Percentiles rank a stretch among this genome's conserved stretches.
phyloP scores from a whole-genome alignment of 371 early-diverging fungal species.

The Chytridium lagenaria region DNA sequence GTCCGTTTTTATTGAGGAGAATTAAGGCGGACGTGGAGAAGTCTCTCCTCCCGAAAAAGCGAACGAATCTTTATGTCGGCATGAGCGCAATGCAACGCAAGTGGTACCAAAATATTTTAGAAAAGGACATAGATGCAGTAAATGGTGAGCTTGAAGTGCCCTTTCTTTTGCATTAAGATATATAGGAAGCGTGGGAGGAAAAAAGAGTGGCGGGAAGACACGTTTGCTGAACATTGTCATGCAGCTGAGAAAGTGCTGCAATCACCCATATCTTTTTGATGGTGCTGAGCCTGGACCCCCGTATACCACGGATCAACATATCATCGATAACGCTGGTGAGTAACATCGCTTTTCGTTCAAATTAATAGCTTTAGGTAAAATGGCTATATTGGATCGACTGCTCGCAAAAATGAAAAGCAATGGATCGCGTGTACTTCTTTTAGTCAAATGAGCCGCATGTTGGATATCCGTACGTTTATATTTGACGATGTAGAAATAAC shows the following conservation, averaged over 20 bases:
- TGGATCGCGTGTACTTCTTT: constrained; percentile 96
- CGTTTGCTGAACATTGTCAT: constrained; percentile 96
- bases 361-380: constrained; percentile 60
- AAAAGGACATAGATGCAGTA: constrained; percentile 96
- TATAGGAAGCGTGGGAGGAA: constrained; percentile 35
- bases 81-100: constrained; percentile 95
- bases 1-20: constrained; percentile 96
- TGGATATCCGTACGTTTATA: constrained; percentile 78
- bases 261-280: constrained; percentile 99
- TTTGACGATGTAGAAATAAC: not conserved
- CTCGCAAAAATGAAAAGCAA: constrained; percentile 82
- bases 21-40: constrained; percentile 99
- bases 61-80: constrained; percentile 94
- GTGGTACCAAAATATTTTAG: constrained; percentile 97
- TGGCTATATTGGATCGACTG: constrained; percentile 94
- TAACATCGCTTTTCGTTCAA: not conserved
- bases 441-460: constrained; percentile 98
- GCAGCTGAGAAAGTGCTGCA: constrained; percentile 99
- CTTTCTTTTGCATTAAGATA: not conserved
- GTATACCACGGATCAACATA: constrained; percentile 96
- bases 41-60: constrained; percentile 95
- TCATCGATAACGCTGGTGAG: constrained; percentile 89
- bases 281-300: constrained; percentile 98
- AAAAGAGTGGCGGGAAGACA: constrained; percentile 57
- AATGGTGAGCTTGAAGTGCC: too few relatives aligned